Evolutionary conservation across 352 stramenopile species (phyloP).

Genomic region (Plasmopara muralis): DNA sequence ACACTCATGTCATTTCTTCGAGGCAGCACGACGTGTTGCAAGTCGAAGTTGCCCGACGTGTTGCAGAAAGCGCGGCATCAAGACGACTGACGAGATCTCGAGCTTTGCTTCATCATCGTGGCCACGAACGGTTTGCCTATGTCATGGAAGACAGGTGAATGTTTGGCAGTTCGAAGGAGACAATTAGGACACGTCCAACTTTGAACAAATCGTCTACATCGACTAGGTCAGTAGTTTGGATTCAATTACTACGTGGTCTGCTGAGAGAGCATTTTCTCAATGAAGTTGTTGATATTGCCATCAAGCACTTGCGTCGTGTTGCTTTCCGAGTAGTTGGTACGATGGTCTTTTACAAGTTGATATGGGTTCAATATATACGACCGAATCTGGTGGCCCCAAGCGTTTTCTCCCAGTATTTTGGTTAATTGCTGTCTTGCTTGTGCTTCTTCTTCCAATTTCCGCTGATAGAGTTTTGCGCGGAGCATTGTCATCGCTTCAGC

Average conservation of each 20-base stretch:
- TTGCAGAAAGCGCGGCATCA: constrained; percentile 35
- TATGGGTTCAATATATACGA: constrained; percentile 98
- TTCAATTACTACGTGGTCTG: constrained; percentile 12
- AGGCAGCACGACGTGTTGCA: constrained; percentile 65
- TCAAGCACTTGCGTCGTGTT: constrained; percentile 88
- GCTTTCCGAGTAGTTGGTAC: constrained; percentile 86
- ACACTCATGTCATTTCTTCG: constrained; percentile 62
- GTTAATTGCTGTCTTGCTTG: constrained; percentile 43
- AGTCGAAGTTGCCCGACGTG: constrained; percentile 60
- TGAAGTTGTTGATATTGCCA: constrained; percentile 80
- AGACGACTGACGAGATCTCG: constrained; percentile 14
- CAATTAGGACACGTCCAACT: not conserved
- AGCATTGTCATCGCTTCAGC: constrained; percentile 87
- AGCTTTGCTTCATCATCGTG: constrained; percentile 15
- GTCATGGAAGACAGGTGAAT: constrained; percentile 19
- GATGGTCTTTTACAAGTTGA: constrained; percentile 96
- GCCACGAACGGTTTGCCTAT: constrained; percentile 21
- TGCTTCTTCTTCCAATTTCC: constrained; percentile 51
- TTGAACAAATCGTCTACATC: not conserved
- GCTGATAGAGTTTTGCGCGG: constrained; percentile 63
- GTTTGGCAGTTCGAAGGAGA: not conserved
- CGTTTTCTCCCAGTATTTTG: constrained; percentile 66
- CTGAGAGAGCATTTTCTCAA: constrained; percentile 64
- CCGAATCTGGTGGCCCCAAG: constrained; percentile 89
- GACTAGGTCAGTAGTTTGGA: no score